Evolutionary conservation across 495 filamentous ascomycete species (phyloP).

Genomic region (Terfezia boudieri): DNA sequence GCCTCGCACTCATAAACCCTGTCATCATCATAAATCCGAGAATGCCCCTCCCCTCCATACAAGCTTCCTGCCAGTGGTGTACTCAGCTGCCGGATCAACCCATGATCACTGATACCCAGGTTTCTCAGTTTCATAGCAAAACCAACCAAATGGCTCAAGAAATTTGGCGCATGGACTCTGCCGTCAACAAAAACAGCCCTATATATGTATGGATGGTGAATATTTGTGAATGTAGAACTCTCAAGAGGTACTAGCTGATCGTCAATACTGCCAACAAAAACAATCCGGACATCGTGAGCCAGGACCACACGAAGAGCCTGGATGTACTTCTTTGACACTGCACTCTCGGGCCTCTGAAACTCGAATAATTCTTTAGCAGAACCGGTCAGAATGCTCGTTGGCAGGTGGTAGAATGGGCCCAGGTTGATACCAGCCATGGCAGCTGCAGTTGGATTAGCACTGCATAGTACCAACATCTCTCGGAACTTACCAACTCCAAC

Average conservation of each 20-base stretch:
- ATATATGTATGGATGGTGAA: constrained; percentile 76
- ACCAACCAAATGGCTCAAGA: constrained; percentile 76
- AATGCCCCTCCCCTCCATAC: constrained; percentile 83
- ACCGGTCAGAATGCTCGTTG: constrained; percentile 59
- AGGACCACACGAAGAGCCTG: constrained; percentile 48
- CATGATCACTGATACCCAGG: constrained; percentile 75
- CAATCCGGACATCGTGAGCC: constrained; percentile 55
- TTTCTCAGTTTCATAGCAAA: constrained; percentile 87
- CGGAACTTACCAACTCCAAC: constrained; percentile 9
- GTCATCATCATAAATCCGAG: constrained; percentile 71
- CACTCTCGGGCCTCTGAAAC: constrained; percentile 56
- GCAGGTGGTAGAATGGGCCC: constrained; percentile 47
- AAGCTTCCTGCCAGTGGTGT: constrained; percentile 73
- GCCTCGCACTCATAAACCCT: constrained; percentile 61
- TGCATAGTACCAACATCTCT: too few relatives aligned
- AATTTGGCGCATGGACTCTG: constrained; percentile 76
- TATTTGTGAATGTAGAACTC: constrained; percentile 65
- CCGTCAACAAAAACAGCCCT: constrained; percentile 89
- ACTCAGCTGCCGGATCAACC: constrained; percentile 76
- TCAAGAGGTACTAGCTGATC: constrained; percentile 89
- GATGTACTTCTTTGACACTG: constrained; percentile 62
- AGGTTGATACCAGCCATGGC: constrained; percentile 61
- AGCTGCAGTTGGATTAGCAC: background rate
- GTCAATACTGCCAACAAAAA: constrained; percentile 80
- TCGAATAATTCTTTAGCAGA: constrained; percentile 84